Conservation (phyloP, 257 asterid genomes). For the Solanum rostratum region DNA sequence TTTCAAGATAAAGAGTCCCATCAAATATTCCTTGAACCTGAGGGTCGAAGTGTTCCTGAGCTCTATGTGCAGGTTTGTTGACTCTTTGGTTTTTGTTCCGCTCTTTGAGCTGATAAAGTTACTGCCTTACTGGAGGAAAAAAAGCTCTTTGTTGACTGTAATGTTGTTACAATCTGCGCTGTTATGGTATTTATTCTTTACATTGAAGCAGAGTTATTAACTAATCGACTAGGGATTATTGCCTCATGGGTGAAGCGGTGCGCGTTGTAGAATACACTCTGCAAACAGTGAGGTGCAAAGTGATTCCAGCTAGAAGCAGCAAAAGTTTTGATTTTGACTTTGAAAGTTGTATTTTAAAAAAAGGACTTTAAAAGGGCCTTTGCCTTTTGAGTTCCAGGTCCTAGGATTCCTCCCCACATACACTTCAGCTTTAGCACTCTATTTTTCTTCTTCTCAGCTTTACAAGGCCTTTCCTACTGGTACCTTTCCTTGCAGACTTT, state of each 20-base stretch:
- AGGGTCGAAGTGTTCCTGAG: conserved; percentile 93
- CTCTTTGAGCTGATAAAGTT: not conserved
- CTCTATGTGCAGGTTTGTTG: conserved; percentile 85
- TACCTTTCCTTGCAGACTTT: not conserved
- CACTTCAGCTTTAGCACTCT: not conserved
- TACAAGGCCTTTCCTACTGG: not conserved
- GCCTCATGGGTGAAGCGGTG: not conserved
- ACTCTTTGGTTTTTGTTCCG: conserved; percentile 2
- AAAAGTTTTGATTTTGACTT: not conserved
- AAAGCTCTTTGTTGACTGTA: not conserved
- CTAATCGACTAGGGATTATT: not conserved
- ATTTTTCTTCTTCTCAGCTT: not conserved
- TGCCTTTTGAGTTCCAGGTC: not conserved
- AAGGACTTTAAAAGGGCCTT: not conserved
- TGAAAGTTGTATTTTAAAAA: not conserved
- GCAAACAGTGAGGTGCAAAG: not conserved
- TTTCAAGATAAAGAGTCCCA: conserved; percentile 95
- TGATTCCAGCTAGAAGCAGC: not conserved
- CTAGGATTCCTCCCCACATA: not conserved
- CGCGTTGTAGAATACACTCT: not conserved
- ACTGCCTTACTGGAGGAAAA: not conserved
- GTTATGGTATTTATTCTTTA: not conserved
- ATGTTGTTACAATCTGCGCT: not conserved
- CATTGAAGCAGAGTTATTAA: not conserved
- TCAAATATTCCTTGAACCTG: conserved; percentile 98